phyloP scores from a whole-genome alignment of 2,329 filamentous ascomycete genomes.

The Cercospora zeina region DNA sequence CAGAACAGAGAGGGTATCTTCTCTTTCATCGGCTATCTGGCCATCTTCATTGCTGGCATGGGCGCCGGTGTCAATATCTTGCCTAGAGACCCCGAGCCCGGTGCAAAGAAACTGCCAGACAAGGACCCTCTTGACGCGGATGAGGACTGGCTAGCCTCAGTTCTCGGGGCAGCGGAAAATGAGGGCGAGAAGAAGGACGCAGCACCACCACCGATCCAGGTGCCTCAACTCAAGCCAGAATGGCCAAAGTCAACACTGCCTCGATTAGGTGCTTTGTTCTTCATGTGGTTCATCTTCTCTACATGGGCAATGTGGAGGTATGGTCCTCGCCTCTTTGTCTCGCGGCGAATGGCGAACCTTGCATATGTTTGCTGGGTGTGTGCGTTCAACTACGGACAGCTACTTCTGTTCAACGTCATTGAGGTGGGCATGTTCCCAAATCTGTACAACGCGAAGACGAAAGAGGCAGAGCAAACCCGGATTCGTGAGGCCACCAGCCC shows the following conservation, averaged over 20 bases:
- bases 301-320: slow-evolving; percentile 67
- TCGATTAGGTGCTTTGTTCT: slow-evolving; percentile 64
- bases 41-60: slow-evolving; percentile 90
- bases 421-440: slow-evolving; percentile 77
- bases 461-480: slow-evolving; percentile 61
- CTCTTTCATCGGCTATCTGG: slow-evolving; percentile 88
- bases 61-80: slow-evolving; percentile 78
- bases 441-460: slow-evolving; percentile 60
- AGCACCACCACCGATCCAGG: slow-evolving; percentile 21
- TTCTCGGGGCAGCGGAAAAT: slow-evolving; percentile 34
- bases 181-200: slow-evolving; percentile 22
- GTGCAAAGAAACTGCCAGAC: slow-evolving; percentile 22
- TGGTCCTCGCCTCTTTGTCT: slow-evolving; percentile 74
- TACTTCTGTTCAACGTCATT: slow-evolving; percentile 73
- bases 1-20: slow-evolving; percentile 96
- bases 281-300: slow-evolving; percentile 71
- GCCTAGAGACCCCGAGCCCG: slow-evolving; percentile 51
- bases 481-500: slow-evolving; percentile 72
- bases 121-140: slow-evolving; percentile 39
- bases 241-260: slow-evolving; percentile 34
- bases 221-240: slow-evolving; percentile 32
- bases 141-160: slow-evolving; percentile 42
- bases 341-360: slow-evolving; percentile 85
- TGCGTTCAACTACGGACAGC: slow-evolving; percentile 85
- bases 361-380: slow-evolving; percentile 91